Base-by-base conservation (phyloP, 78 protist genomes). In the Salpingoeca rosetta region DNA sequence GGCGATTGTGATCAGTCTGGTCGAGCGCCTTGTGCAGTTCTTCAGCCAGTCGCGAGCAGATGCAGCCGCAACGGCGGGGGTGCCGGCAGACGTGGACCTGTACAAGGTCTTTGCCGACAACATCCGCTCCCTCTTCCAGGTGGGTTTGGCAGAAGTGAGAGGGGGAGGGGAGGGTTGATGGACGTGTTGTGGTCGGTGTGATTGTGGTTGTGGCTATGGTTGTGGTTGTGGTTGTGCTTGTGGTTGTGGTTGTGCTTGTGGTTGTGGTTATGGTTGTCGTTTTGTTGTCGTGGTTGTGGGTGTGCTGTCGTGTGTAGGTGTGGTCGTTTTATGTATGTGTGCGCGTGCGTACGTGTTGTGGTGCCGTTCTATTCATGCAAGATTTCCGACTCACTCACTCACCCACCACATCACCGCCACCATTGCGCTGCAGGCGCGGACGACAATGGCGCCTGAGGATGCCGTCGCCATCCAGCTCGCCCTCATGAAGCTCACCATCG, bases 11-110 rank as follows among this genome's bases (percentile, higher is more conserved):
- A 91, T 88, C 35, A 40, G 89, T 3, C 51, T 95, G 84, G 91
- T 96, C 88, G 93, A 95, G 80, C 91, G 98, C 31, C 90, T 96
- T 26, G 95, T 51, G 17, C 65, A 17, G 94, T 27, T 85, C 86
- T 43, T 94, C 82, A 80, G 90, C 92, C 51, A 37, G 51, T 31
- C 24, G 25, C 44, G 86, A 36, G n/a, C n/a, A n/a, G n/a, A n/a
- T n/a, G n/a, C n/a, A n/a, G n/a, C n/a, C 88, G 90, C 12, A 84
- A 42, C 31, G 31, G 86, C 81, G 17, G 51, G 84, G 22, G 86
- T 92, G 12, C 91, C 92, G 41, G 80, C n/a, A 51, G 87, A 91
- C 76, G 12, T 90, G 80, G 76, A 87, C 45, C 90, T 94, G 84
- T 94, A 93, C 81, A 91, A 75, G 77, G 84, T 88, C 83, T 94